Evolutionary conservation across 345 rosid genomes (phyloP).

Genomic region (Acer saccharum): DNA sequence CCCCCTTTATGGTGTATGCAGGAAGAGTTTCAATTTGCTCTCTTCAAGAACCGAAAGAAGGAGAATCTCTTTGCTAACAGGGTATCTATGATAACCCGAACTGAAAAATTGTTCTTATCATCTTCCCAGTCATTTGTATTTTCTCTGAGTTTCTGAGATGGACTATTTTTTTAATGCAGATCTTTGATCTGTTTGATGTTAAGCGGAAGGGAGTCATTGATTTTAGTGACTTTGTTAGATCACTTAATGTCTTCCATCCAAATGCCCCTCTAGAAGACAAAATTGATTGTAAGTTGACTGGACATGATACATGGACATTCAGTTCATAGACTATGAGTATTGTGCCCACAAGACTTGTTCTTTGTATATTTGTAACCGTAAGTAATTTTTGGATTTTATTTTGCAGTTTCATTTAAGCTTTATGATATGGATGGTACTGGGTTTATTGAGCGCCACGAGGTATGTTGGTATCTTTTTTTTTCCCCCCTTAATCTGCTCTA

Average conservation of each 20-base stretch:
- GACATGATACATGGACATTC: neutral
- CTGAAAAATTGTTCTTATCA: neutral
- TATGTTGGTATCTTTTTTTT: constrained; percentile 26
- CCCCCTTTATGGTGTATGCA: constrained; percentile 36
- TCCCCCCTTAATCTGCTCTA: constrained; percentile 3
- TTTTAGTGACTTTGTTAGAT: constrained; percentile 91
- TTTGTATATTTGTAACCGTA: neutral
- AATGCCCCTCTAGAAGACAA: constrained; percentile 79
- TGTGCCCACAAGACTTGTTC: neutral
- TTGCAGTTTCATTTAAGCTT: constrained; percentile 92
- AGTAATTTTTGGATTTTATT: constrained; percentile 11
- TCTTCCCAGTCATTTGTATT: neutral
- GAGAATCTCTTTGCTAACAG: constrained; percentile 94
- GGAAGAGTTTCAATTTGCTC: constrained; percentile 97
- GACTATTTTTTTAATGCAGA: constrained; percentile 46
- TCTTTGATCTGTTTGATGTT: constrained; percentile 91
- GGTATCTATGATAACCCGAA: constrained; percentile 41
- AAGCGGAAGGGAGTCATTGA: constrained; percentile 91
- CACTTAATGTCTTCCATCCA: constrained; percentile 92
- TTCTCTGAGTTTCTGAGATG: constrained; percentile 4
- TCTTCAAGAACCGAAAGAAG: constrained; percentile 87
- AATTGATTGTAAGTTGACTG: constrained; percentile 71
- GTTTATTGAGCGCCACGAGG: constrained; percentile 97
- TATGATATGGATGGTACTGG: constrained; percentile 91
- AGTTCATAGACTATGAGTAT: neutral